These are phyloP conservation scores for Solanum rostratum DNA, from an alignment of 257 asterid genomes.

Conservation along the genomic window DNA sequence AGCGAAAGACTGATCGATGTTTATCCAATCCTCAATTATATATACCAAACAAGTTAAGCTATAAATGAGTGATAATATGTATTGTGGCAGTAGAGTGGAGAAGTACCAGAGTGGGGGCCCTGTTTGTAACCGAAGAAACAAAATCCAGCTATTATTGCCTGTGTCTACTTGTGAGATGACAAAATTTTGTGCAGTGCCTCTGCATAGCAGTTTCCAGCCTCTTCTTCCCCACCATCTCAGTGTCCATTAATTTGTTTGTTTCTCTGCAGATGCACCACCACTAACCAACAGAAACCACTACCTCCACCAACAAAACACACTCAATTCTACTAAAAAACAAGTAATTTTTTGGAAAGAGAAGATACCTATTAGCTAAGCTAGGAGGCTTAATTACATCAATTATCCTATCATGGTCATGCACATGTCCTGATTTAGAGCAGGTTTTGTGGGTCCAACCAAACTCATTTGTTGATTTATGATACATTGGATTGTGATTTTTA, in stretches of 20 bases:
- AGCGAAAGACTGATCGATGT: too few relatives aligned
- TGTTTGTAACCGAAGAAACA: slow-evolving; percentile 48
- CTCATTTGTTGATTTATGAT: neutral
- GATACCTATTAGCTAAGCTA: neutral
- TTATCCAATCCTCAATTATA: neutral
- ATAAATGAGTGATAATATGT: slow-evolving; percentile 17
- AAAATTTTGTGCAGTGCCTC: slow-evolving; percentile 45
- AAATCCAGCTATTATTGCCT: slow-evolving; percentile 46
- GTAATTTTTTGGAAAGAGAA: too few relatives aligned
- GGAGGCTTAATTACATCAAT: neutral
- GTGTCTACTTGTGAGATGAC: slow-evolving; percentile 46
- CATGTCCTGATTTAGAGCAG: neutral
- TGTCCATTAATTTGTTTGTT: neutral
- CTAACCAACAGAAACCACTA: neutral
- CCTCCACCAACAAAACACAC: neutral
- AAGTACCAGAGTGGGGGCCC: slow-evolving; percentile 22
- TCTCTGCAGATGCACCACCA: neutral
- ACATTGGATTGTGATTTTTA: neutral
- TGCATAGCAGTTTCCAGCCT: slow-evolving; percentile 27
- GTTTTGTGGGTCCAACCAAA: neutral
- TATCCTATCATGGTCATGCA: neutral
- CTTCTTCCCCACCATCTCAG: slow-evolving; percentile 4
- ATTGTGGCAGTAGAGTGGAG: slow-evolving; percentile 19
- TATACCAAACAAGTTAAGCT: slow-evolving; percentile 13
- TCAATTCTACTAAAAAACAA: too few relatives aligned